phyloP scores from a whole-genome alignment of 2,329 filamentous ascomycete species.

The Mariannaea sp. region DNA sequence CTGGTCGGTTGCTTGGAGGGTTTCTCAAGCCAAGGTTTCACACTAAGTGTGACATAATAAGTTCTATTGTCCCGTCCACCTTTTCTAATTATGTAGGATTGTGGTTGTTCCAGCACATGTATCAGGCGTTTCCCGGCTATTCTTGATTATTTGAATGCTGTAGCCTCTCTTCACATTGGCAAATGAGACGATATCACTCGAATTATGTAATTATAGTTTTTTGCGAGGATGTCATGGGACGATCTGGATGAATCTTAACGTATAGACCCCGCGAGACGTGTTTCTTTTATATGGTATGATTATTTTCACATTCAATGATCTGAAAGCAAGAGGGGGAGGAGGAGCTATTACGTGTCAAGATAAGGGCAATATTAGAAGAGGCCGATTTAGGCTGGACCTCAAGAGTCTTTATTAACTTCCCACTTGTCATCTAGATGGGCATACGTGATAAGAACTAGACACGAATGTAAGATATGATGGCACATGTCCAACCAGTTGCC shows the following conservation, averaged over 20 bases:
- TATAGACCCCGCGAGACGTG: background rate
- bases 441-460: constrained; percentile 30
- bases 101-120: background rate
- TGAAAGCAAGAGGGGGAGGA: background rate
- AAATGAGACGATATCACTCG: background rate
- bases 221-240: background rate
- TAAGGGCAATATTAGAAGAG: constrained; percentile 28
- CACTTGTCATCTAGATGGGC: constrained; percentile 25
- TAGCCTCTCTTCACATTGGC: too few relatives aligned
- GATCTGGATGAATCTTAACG: constrained; percentile 1
- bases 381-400: constrained; percentile 18
- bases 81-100: background rate
- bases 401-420: constrained; percentile 36
- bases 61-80: too few relatives aligned
- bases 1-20: too few relatives aligned
- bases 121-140: background rate
- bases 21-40: too few relatives aligned
- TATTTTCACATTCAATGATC: background rate
- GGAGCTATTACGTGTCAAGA: constrained; percentile 5
- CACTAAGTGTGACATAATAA: too few relatives aligned
- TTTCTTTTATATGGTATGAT: background rate
- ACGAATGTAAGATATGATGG: constrained; percentile 33
- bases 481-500: constrained; percentile 31
- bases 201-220: background rate
- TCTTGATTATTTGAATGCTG: background rate